Percentiles rank a stretch among this genome's conserved stretches.
Conservation (phyloP, 1,284 basidiomycete genomes). For the Ceratobasidium sp. region DNA sequence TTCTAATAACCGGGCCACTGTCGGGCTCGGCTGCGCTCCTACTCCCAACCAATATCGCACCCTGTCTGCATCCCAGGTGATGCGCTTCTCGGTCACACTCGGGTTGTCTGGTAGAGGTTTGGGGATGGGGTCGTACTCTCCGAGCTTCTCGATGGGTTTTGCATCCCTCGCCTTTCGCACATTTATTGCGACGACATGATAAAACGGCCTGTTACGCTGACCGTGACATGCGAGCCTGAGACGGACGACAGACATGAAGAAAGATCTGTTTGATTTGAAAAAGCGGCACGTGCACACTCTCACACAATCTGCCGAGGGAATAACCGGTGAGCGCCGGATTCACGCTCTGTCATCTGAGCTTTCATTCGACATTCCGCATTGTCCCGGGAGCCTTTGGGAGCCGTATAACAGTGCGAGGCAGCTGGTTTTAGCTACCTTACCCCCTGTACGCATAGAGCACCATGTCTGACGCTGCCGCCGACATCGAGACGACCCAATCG, state of each 20-base stretch:
- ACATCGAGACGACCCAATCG: slow-evolving; percentile 22
- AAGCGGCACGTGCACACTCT: slow-evolving; percentile 21
- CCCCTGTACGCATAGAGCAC: slow-evolving; percentile 14
- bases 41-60: slow-evolving; percentile 88
- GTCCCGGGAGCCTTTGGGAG: slow-evolving; percentile 27
- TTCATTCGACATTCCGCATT: slow-evolving; percentile 30
- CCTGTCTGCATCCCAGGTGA: slow-evolving; percentile 89
- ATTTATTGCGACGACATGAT: slow-evolving; percentile 88
- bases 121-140: slow-evolving; percentile 78
- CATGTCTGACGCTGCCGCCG: slow-evolving; percentile 41
- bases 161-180: slow-evolving; percentile 77
- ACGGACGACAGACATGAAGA: slow-evolving; percentile 57
- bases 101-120: slow-evolving; percentile 50
- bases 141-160: slow-evolving; percentile 88
- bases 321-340: slow-evolving; percentile 32
- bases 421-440: slow-evolving; percentile 12
- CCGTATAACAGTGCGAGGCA: slow-evolving; percentile 21
- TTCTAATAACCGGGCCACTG: slow-evolving; percentile 78
- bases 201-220: slow-evolving; percentile 75
- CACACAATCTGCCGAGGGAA: slow-evolving; percentile 9
- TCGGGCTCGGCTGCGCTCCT: slow-evolving; percentile 82
- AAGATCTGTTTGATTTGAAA: slow-evolving; percentile 13
- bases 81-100: slow-evolving; percentile 63
- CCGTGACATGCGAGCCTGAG: slow-evolving; percentile 88
- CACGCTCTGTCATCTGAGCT: slow-evolving; percentile 40